Base-by-base conservation (phyloP, 345 rosid genomes). In the rapeseed (Brassica napus) region DNA sequence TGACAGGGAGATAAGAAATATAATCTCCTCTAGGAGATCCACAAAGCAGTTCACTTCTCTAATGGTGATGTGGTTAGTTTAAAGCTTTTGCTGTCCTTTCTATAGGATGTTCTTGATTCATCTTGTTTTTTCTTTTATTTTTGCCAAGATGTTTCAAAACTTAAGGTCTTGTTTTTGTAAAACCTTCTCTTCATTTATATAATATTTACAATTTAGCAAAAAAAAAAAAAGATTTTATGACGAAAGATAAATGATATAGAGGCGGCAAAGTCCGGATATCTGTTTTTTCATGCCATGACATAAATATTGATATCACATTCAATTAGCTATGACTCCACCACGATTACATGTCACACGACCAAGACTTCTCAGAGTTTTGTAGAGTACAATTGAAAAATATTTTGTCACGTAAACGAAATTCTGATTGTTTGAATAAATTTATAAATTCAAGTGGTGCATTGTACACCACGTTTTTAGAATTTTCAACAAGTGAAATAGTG, bases 231-330 rank as follows among this genome's bases (percentile, higher is more conserved):
- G 0, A 30, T 14, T 30, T 62, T 30, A 6, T 31, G 67, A 9
- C 14, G 2, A 12, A 6, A 61, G 31, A 30, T 14, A 58, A 26
- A 30, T 16, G 47, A 65, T 4, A 34, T 8, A 64, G 24, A 32
- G 44, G 24, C 10, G 5, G 69, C 24, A 34, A 65, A 42, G 21
- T 21, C 57, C 12, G 32, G 58, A 44, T 16, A 68, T 68, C 71
- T 68, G 21, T 12, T 24, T 68, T 68, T 68, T 68, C 71, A 68
- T 68, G 71, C 59, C 59, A 28, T 14, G 21, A 1, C 12, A 68
- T 23, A 64, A 15, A 59, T 32, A 32, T 31, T 32, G 44, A 32
- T 64, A 15, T 8, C 15, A 42, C 57, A 67, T 5, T 42, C 8
- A 44, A 42, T 67, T 67, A 12, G 16, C 24, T 42, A 23, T 24